These are phyloP conservation scores for Pontederia paniculata DNA, from an alignment of 176 grass and related monocot species.

Conservation along the genomic window DNA sequence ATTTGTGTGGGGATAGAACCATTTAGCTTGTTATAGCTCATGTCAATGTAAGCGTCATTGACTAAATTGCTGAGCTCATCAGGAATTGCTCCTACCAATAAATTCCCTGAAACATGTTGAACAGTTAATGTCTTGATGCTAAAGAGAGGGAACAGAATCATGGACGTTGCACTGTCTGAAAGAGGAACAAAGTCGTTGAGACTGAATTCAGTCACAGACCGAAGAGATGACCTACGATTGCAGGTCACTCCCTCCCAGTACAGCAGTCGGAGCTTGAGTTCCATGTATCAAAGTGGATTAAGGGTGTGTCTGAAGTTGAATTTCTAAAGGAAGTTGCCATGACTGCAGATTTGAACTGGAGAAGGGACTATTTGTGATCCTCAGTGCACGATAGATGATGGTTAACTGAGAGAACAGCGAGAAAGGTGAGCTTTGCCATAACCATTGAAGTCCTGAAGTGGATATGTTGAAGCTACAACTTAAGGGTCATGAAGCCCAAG, in stretches of 20 bases:
- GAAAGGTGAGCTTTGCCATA: too few species aligned
- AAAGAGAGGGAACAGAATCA: slow-evolving; percentile 4
- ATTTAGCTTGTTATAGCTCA: slow-evolving; percentile 21
- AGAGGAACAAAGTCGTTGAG: background rate
- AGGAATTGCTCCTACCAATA: slow-evolving; percentile 13
- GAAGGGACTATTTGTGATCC: slow-evolving; percentile 15
- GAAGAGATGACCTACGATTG: background rate
- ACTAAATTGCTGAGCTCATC: slow-evolving; percentile 14
- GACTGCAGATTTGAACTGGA: slow-evolving; percentile 19
- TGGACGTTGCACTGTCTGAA: background rate
- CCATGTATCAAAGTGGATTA: slow-evolving; percentile 20
- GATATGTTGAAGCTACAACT: too few species aligned
- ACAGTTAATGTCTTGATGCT: background rate
- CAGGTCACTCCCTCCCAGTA: slow-evolving; percentile 22
- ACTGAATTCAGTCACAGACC: background rate
- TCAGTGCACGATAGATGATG: slow-evolving; percentile 10
- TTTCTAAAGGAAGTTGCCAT: background rate
- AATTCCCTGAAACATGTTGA: slow-evolving; percentile 2
- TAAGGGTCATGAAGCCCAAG: too few species aligned
- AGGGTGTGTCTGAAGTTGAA: background rate
- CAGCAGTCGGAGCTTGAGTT: slow-evolving; percentile 17
- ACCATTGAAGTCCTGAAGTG: too few species aligned
- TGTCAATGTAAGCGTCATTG: slow-evolving; percentile 10
- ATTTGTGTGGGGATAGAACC: slow-evolving; percentile 15
- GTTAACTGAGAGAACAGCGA: slow-evolving; percentile 6